Evolutionary conservation across 352 stramenopile genomes (phyloP), one percentile per base, ranked within the genome.

Genomic region (Globisporangium orthogonon): DNA sequence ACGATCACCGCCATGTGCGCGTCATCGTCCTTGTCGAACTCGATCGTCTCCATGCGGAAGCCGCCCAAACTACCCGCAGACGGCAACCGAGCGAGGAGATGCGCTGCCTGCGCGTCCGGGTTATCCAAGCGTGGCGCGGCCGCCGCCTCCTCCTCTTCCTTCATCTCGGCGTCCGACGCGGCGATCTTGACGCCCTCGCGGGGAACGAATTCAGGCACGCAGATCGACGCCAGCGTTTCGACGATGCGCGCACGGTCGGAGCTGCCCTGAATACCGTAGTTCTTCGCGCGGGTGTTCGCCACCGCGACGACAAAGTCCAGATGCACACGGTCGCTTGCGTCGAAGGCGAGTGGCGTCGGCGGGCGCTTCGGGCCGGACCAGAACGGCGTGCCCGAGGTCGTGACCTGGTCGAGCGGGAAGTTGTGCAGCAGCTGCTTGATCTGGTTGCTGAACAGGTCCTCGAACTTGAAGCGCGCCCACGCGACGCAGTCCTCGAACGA

Each of bases 11-110:
- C 78, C 96, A 99, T 99, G 75, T 99, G 96, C 17, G 95, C 85
- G 66, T 99, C 95, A 60, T 99, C 78, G 57, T 99, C 97, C 73
- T 99, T 99, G 66, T 99, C 97, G 69, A 99, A 99, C 56, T 99
- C 96, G 54, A 99, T 97, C 7, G 92, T 73, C 50, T 79, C 68
- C 68, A 99, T 88, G 54, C 92, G 82, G 69, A 97, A 97, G 28
- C 88, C 90, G 47, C 78, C 82, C 17, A 98, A 58, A 40, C 78
- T 83, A 17, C 71, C 70, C 5, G 83, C 77, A 7, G 87, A 82
- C 28, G 96, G 95, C 43, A 99, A 70, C 35, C 78, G 74, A 15
- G 79, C 73, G 52, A 96, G 62, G 47, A 98, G 92, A 47, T 74
- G 73, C 15, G 77, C 73, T 15, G 70, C 78, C 45, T 91, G 78